Base-by-base conservation (phyloP, 106 monocot species). In the Dendrobium catenatum region DNA sequence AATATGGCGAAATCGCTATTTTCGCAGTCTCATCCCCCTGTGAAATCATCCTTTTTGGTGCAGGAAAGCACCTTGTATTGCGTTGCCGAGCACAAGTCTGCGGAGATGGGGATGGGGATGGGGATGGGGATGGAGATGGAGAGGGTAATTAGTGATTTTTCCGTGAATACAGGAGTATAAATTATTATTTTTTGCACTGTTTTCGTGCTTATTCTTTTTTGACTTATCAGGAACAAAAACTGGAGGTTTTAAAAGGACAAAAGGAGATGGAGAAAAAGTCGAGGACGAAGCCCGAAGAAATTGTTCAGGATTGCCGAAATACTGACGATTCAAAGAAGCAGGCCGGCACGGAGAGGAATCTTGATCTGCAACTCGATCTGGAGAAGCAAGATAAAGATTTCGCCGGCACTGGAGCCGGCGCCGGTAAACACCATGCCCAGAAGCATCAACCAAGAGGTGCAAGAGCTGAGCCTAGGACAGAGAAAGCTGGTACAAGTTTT, bases 1-100 rank as follows among this genome's bases (percentile, higher is more conserved):
- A 79, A 85, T 54, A 27, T 40, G 49, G 11, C 15, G 22, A 26
- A 58, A 49, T 9, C 29, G 61, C 13, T 22, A 40, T 80, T 54
- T 84, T 42, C 86, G 2, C 79, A 92, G 93, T 92, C 89, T 78
- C 93, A 37, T 37, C 37, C 91, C 83, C 91, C 94, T 27, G 91
- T 86, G 76, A 95, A 91, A 83, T 80, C 81, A 67, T 90, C 95
- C 26, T 26, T 26, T 47, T 83, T 86, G 24, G 93, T 93, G 74
- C 82, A 77, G 58, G 95, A 95, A 75, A 80, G 79, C 80, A 54
- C 27, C 4, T 79, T 55, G 37, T 82, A 86, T 24, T 66, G 67
- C 77, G 81, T 68, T 55, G 20, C 64, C 17, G 87, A 88, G 76
- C 70, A 72, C 31, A 88, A 85, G 44, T 44, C 84, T 48, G 1